Conservation (phyloP, 306 rosid species). For the Datisca glomerata region DNA sequence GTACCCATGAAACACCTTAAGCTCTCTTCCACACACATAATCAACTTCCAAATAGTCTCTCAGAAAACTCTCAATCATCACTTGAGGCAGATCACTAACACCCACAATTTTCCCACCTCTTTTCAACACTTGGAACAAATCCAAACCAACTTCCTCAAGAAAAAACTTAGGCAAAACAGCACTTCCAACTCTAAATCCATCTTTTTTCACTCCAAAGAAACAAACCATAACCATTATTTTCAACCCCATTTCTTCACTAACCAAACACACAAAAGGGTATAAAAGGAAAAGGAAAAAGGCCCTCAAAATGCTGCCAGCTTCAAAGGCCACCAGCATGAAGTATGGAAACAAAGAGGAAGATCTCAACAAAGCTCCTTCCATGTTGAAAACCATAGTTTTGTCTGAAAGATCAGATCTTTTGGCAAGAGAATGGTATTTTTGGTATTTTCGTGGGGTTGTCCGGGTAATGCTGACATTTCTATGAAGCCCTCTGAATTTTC, state of each 20-base stretch:
- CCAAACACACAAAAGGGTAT: slow-evolving; percentile 47
- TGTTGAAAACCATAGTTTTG: slow-evolving; percentile 44
- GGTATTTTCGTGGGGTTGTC: slow-evolving; percentile 20
- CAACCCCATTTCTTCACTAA: slow-evolving; percentile 38
- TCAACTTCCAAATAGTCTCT: slow-evolving; percentile 71
- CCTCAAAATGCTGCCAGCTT: slow-evolving; percentile 53
- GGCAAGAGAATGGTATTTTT: slow-evolving; percentile 28
- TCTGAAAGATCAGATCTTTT: slow-evolving; percentile 25
- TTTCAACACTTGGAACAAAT: slow-evolving; percentile 38
- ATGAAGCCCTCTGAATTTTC: slow-evolving; percentile 26
- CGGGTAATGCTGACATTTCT: slow-evolving; percentile 20
- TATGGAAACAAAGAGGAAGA: slow-evolving; percentile 50
- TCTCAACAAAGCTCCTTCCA: slow-evolving; percentile 51
- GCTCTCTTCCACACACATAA: slow-evolving; percentile 42
- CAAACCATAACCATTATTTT: slow-evolving; percentile 64
- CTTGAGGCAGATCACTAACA: slow-evolving; percentile 42
- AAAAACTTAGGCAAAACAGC: slow-evolving; percentile 70
- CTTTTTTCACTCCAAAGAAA: slow-evolving; percentile 66
- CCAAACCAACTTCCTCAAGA: slow-evolving; percentile 60
- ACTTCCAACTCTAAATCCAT: slow-evolving; percentile 44
- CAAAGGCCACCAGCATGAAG: slow-evolving; percentile 91
- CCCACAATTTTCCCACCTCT: slow-evolving; percentile 45
- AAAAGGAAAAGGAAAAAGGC: slow-evolving; percentile 30
- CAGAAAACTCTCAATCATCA: slow-evolving; percentile 67
- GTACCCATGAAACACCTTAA: slow-evolving; percentile 56